Base-by-base conservation (phyloP, 805 yeast species). In the Barnettozyma sucrosica region DNA sequence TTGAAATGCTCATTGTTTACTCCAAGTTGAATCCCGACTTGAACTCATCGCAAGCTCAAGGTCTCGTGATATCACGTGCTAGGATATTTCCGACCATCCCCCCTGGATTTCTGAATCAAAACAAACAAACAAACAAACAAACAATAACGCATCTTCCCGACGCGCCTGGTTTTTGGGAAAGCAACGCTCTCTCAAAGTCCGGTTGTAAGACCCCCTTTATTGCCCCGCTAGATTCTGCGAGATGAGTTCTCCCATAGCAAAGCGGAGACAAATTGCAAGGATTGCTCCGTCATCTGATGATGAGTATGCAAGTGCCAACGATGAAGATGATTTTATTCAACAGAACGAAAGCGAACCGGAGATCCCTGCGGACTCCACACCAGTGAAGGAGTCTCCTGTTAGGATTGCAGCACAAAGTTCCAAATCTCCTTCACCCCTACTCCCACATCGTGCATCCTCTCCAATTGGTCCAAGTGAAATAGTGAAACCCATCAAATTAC, bases 161-260 rank as follows among this genome's bases (percentile, higher is more conserved):
- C 28, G 32, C 32, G 32, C 28, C 25, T 25, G 11, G 11, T 25
- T 25, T 4, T 25, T 9, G 7, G 10, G 10, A 25, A 25, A 4
- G 28, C n/a, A n/a, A n/a, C n/a, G 16, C 32, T 9, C 11, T 14
- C 32, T 14, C 5, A 14, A 23, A 23, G 8, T 23, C 8, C 5
- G 25, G 8, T 8, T 23, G 25, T 28, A 14, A 28, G 13, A 28
- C 3, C 14, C 11, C 32, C 5, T 7, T 13, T 9, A 4, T 13
- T 28, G n/a, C 4, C 9, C 13, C 5, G 14, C 32, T 7, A 7
- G n/a, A 28, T 9, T 28, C 16, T 28, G 32, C 9, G 19, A 3
- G 16, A 58, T 58, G 62, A 58, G 62, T 45, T 59, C 64, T 1
- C 62, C 64, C 1, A 51, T 54, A 16, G 55, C 61, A 6, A 57